Conservation (phyloP, 345 rosid genomes). For the Eucalyptus pauciflora region DNA sequence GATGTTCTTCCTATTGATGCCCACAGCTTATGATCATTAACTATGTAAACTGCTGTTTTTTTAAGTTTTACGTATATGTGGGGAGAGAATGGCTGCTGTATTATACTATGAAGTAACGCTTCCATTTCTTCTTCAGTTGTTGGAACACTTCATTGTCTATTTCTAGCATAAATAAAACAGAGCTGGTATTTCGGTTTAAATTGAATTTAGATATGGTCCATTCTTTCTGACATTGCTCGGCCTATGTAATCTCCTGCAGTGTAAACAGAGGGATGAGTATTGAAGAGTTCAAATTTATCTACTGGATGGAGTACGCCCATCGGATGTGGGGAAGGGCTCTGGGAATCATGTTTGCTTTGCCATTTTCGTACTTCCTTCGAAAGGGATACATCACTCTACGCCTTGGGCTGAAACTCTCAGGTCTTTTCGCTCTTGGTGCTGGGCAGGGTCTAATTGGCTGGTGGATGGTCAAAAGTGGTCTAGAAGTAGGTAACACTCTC, state of each 20-base stretch:
- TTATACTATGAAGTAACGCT: not conserved
- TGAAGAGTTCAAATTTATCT: conserved; percentile 91
- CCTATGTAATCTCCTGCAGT: conserved; percentile 9
- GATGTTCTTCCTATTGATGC: not conserved
- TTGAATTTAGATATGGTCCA: not conserved
- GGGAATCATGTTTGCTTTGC: conserved; percentile 94
- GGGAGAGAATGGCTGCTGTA: not conserved
- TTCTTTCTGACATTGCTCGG: not conserved
- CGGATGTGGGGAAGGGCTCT: conserved; percentile 99
- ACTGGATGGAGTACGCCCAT: conserved; percentile 98
- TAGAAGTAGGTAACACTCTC: conserved; percentile 47
- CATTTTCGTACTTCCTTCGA: conserved; percentile 84
- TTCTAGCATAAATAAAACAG: not conserved
- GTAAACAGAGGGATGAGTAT: conserved; percentile 88
- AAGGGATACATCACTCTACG: conserved; percentile 76
- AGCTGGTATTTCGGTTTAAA: not conserved
- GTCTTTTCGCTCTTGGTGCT: conserved; percentile 89
- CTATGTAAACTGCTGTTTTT: not conserved
- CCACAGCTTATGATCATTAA: not conserved
- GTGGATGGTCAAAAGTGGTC: conserved; percentile 99
- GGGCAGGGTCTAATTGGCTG: conserved; percentile 97
- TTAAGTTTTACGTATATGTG: not conserved
- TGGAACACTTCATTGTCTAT: not conserved
- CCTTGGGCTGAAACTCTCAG: conserved; percentile 74
- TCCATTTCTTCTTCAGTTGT: not conserved